These are phyloP conservation scores for Plenodomus lindquistii DNA, from an alignment of 2,329 filamentous ascomycete species.

Conservation along the genomic window DNA sequence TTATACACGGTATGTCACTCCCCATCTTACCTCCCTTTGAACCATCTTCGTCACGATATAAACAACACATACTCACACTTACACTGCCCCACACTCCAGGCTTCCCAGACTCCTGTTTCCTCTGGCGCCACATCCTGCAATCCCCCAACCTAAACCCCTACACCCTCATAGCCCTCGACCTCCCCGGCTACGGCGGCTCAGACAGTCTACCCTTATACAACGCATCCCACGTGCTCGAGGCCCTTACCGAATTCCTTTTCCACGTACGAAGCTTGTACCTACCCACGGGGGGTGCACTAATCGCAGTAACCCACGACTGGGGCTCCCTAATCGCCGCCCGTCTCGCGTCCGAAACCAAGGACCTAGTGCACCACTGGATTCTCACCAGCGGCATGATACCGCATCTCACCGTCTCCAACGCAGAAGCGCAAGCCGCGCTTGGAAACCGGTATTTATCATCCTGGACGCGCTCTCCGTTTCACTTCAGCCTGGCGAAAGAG, in stretches of 20 bases:
- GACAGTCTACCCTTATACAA: constrained; percentile 56
- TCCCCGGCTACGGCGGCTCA: constrained; percentile 63
- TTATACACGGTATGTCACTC: constrained; percentile 53
- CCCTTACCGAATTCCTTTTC: constrained; percentile 58
- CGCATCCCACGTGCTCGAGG: constrained; percentile 57
- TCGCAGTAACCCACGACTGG: constrained; percentile 61
- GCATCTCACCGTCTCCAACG: constrained; percentile 49
- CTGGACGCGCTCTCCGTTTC: constrained; percentile 51
- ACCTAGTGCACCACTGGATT: constrained; percentile 60
- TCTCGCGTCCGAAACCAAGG: constrained; percentile 61
- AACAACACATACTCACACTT: background rate
- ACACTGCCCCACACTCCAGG: constrained; percentile 30
- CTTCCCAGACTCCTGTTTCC: constrained; percentile 61
- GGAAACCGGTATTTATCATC: constrained; percentile 56
- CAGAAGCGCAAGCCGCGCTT: constrained; percentile 45
- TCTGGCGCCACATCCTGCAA: constrained; percentile 57
- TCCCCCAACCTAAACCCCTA: constrained; percentile 45
- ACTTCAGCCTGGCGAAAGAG: constrained; percentile 51
- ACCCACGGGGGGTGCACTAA: constrained; percentile 32
- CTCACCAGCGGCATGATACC: constrained; percentile 57
- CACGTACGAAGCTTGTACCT: constrained; percentile 53
- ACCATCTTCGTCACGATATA: background rate
- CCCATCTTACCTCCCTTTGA: background rate
- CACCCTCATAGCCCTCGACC: constrained; percentile 58
- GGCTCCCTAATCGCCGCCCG: constrained; percentile 57